Evolutionary conservation across 164 flowering plant species (phyloP).

Genomic region (Liriodendron chinense): DNA sequence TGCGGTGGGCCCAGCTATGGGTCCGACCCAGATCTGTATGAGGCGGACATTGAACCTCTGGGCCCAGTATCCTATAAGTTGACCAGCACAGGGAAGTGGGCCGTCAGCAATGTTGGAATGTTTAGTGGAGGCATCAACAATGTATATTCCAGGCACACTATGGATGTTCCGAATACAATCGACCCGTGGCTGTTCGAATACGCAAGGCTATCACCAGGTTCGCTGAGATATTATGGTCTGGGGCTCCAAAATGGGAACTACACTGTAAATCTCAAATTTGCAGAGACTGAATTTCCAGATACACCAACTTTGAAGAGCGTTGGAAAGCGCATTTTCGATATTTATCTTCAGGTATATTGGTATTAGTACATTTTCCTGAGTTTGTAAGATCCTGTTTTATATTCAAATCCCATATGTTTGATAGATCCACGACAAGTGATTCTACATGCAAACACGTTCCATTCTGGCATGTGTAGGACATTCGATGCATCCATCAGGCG

Average conservation of each 20-base stretch:
- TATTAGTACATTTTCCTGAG: not conserved
- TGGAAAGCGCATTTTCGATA: slow-evolving; percentile 77
- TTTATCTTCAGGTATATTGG: slow-evolving; percentile 70
- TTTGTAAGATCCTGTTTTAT: not conserved
- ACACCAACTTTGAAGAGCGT: slow-evolving; percentile 49
- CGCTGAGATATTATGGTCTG: slow-evolving; percentile 75
- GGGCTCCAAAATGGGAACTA: slow-evolving; percentile 85
- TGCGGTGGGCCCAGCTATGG: slow-evolving; percentile 88
- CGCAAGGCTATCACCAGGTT: slow-evolving; percentile 64
- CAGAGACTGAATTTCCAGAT: slow-evolving; percentile 38
- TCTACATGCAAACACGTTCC: no score
- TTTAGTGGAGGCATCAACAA: slow-evolving; percentile 37
- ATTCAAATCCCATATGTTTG: no score
- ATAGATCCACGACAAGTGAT: no score
- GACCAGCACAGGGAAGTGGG: slow-evolving; percentile 53
- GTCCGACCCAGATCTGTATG: slow-evolving; percentile 34
- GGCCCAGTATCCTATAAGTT: slow-evolving; percentile 65
- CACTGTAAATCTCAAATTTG: slow-evolving; percentile 62
- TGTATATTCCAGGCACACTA: slow-evolving; percentile 26
- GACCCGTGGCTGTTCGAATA: slow-evolving; percentile 69
- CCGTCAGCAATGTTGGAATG: slow-evolving; percentile 67
- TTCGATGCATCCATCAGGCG: no score
- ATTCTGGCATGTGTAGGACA: no score
- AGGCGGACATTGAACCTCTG: slow-evolving; percentile 51
- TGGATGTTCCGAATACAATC: slow-evolving; percentile 42